Evolutionary conservation across 73 alveolate genomes (phyloP).

Genomic region (Paramecium sonneborni): DNA sequence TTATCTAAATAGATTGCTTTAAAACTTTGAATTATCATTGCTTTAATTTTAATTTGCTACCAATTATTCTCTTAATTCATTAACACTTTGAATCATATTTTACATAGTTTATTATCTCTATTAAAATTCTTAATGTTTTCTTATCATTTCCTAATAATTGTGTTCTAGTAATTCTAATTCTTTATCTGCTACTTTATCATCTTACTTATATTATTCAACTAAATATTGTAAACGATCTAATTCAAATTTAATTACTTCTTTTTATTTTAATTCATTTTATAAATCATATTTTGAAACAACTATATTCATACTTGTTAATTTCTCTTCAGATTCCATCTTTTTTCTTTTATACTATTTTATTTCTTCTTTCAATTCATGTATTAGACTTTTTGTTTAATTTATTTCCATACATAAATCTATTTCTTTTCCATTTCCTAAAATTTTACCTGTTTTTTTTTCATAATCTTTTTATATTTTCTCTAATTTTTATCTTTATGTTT

Average conservation of each 20-base stretch:
- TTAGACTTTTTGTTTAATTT: not conserved
- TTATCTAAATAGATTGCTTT: not conserved
- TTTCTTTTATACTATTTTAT: not conserved
- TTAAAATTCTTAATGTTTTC: not conserved
- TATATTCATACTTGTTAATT: not conserved
- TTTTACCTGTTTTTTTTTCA: conserved; percentile 19
- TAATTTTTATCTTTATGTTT: not conserved
- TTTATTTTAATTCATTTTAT: not conserved
- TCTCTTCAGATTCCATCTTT: not conserved
- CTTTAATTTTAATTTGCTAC: not conserved
- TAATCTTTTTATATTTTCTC: conserved; percentile 7
- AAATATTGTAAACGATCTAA: not conserved
- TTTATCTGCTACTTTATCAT: not conserved
- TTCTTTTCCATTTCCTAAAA: not conserved
- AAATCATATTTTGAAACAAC: conserved; percentile 30
- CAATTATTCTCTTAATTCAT: conserved; percentile 21
- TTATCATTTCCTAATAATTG: not conserved
- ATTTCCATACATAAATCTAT: conserved; percentile 33
- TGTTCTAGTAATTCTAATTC: not conserved
- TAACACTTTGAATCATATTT: not conserved
- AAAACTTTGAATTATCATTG: not conserved
- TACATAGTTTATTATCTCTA: not conserved
- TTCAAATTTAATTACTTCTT: conserved; percentile 1
- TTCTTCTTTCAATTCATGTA: not conserved
- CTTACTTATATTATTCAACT: not conserved